These are phyloP conservation scores for Sclerotinia trifoliorum DNA, from an alignment of 2,329 filamentous ascomycete genomes.

Conservation along the genomic window DNA sequence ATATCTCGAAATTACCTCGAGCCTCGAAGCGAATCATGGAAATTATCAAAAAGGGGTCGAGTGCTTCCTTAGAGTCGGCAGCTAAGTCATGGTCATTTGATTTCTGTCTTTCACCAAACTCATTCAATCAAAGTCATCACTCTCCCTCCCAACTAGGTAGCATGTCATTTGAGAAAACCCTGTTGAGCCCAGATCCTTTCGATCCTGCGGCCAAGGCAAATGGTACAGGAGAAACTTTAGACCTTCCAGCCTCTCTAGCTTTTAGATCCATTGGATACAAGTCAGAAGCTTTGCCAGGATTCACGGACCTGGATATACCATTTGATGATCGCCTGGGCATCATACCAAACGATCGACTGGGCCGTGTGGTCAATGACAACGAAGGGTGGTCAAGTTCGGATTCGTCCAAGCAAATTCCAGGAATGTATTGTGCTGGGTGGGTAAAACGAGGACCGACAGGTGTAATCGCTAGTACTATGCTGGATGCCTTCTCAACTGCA, in stretches of 20 bases:
- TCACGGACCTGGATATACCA: slow-evolving; percentile 69
- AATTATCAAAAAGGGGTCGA: slow-evolving; percentile 73
- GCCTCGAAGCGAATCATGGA: slow-evolving; percentile 76
- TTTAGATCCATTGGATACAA: slow-evolving; percentile 97
- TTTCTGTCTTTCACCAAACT: slow-evolving; percentile 76
- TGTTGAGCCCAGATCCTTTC: slow-evolving; percentile 54
- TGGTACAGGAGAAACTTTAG: slow-evolving; percentile 49
- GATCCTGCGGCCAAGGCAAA: slow-evolving; percentile 51
- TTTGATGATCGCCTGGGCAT: slow-evolving; percentile 75
- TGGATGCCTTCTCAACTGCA: slow-evolving; percentile 86
- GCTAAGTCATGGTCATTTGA: slow-evolving; percentile 78
- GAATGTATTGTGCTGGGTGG: slow-evolving; percentile 93
- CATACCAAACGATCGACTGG: slow-evolving; percentile 77
- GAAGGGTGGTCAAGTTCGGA: slow-evolving; percentile 25
- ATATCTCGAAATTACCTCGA: slow-evolving; percentile 69
- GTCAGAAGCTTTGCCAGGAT: slow-evolving; percentile 72
- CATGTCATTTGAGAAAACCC: slow-evolving; percentile 65
- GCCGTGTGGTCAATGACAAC: slow-evolving; percentile 57
- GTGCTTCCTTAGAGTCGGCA: slow-evolving; percentile 46
- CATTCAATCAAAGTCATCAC: slow-evolving; percentile 53
- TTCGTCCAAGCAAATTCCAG: slow-evolving; percentile 49
- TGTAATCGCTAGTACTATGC: slow-evolving; percentile 94
- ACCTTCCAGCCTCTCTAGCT: slow-evolving; percentile 66
- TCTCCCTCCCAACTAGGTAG: slow-evolving; percentile 53
- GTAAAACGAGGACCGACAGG: slow-evolving; percentile 93